Evolutionary conservation across 192 early-diverging fungal genomes (phyloP), one percentile per base, ranked within the genome.

Genomic region (Coemansia sp.): DNA sequence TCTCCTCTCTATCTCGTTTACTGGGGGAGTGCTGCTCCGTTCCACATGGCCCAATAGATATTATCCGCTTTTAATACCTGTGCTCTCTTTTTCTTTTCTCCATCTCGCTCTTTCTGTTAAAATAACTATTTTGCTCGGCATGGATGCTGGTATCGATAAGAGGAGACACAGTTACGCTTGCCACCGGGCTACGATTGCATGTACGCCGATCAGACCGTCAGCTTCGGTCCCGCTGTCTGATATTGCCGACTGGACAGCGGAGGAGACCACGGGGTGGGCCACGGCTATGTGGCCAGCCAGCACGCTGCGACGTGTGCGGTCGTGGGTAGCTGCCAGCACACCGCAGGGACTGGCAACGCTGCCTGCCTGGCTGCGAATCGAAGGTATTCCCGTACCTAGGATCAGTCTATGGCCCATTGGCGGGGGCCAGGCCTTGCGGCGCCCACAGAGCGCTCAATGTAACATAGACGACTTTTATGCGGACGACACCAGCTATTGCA

Each of bases 111-210:
- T 35, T 24, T 31, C 2, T 26, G 5, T 45, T 23, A 46, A 11
- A 18, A 63, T n/a, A 63, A 34, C 43, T 40, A 31, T 57, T 31
- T 37, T 21, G n/a, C 24, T 50, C 33, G 21, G 24, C 23, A 67
- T 67, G 58, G 66, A 67, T 1, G 21, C 20, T 10, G 18, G 33
- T 28, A 42, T 50, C 36, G 59, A 69, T 35, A 69, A 40, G 38
- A 60, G 56, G n/a, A 46, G 59, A 7, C 59, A 48, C 36, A 51
- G 36, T n/a, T 59, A 60, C 0, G 8, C 56, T 36, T 58, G 56
- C 40, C 76, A 67, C 18, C 63, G 67, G 36, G 67, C 67, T 16
- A 79, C 76, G 18, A 65, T 73, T 18, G 65, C 71, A 21, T 69
- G 63, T 58, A 63, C 61, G 14, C 51, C 63, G 45, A 58, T 58